Conservation (phyloP, 176 grass and related monocot species). For the Musa acuminata region DNA sequence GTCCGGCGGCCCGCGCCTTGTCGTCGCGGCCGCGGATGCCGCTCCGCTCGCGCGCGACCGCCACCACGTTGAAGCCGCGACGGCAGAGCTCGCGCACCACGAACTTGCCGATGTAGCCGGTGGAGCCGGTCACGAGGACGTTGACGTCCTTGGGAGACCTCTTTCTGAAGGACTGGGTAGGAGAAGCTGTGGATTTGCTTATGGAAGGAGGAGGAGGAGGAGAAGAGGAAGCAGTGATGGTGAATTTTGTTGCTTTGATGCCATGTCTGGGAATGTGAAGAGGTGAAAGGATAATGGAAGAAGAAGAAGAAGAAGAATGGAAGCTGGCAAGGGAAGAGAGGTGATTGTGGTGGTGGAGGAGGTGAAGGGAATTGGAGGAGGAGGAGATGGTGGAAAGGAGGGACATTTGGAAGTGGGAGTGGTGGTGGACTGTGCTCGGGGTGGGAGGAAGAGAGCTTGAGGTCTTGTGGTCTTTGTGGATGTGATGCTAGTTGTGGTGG, state of each 20-base stretch:
- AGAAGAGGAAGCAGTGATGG: slow-evolving; percentile 3
- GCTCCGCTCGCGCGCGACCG: slow-evolving; percentile 58
- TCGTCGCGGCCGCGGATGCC: slow-evolving; percentile 52
- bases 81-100: slow-evolving; percentile 65
- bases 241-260: slow-evolving; percentile 3
- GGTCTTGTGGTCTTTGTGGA: neutral
- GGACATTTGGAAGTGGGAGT: neutral
- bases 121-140: slow-evolving; percentile 72
- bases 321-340: neutral
- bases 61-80: slow-evolving; percentile 61
- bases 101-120: slow-evolving; percentile 74
- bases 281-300: slow-evolving; percentile 18
- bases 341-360: neutral
- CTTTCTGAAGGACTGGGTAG: slow-evolving; percentile 37
- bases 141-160: slow-evolving; percentile 41
- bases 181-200: neutral
- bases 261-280: slow-evolving; percentile 1
- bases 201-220: slow-evolving; percentile 9
- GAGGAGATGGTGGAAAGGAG: slow-evolving; percentile 1
- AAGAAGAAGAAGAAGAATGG: neutral
- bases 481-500: neutral
- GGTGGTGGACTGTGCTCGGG: no score
- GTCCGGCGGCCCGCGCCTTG: slow-evolving; percentile 29
- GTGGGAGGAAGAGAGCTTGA: no score
- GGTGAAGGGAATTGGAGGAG: neutral